Evolutionary conservation across 2,329 filamentous ascomycete genomes (phyloP).

Genomic region (Pyrenophora tritici-repentis): DNA sequence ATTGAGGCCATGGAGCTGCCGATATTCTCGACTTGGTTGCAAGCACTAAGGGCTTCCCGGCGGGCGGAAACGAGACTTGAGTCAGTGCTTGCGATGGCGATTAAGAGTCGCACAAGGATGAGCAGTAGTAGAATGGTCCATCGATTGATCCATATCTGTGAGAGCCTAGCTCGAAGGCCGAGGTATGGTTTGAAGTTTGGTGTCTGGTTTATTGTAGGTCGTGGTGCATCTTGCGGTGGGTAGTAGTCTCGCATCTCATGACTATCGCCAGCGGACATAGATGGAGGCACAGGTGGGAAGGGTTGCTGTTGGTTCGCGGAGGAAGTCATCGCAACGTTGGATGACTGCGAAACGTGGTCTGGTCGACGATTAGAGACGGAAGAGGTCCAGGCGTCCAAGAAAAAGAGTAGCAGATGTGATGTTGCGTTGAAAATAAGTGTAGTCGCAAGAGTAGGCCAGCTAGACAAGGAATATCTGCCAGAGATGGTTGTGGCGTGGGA

Average conservation of each 20-base stretch:
- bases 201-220: constrained; percentile 65
- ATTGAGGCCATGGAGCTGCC: constrained; percentile 97
- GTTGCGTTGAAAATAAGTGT: constrained; percentile 6
- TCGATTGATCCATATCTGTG: constrained; percentile 95
- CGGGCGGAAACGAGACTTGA: constrained; percentile 77
- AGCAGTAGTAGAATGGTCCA: constrained; percentile 92
- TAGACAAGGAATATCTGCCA: constrained; percentile 35
- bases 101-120: constrained; percentile 78
- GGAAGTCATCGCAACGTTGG: constrained; percentile 51
- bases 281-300: constrained; percentile 61
- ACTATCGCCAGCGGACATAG: constrained; percentile 62
- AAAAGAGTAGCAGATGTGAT: background rate
- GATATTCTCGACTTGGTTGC: constrained; percentile 87
- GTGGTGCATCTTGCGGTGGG: constrained; percentile 59
- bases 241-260: constrained; percentile 67
- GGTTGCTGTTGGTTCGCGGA: constrained; percentile 59
- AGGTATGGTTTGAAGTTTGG: constrained; percentile 86
- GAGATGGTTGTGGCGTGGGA: constrained; percentile 27
- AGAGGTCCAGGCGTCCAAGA: constrained; percentile 3
- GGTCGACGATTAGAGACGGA: constrained; percentile 36
- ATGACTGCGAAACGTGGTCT: constrained; percentile 41
- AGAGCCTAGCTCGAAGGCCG: constrained; percentile 83
- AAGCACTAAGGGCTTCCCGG: constrained; percentile 82
- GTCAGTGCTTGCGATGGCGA: constrained; percentile 75
- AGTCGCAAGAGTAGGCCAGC: constrained; percentile 24